Conservation (phyloP, 495 filamentous ascomycete genomes). For the Hypomontagnella monticulosa region DNA sequence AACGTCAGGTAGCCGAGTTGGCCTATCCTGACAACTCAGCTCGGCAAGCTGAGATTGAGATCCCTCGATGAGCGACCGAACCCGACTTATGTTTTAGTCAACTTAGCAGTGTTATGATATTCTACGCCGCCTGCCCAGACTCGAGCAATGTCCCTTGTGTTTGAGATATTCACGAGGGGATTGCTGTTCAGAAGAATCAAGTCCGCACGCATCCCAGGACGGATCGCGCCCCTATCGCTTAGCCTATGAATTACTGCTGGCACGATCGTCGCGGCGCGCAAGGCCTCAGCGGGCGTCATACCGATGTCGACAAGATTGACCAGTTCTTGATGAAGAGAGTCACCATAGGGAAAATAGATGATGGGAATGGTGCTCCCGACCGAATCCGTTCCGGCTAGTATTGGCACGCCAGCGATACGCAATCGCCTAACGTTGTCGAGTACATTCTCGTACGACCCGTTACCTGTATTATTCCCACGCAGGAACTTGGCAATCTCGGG, state of each 20-base stretch:
- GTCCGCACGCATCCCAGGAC: slow-evolving; percentile 51
- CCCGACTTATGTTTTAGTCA: neutral
- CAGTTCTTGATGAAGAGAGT: slow-evolving; percentile 43
- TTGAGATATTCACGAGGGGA: slow-evolving; percentile 51
- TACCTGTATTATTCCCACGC: slow-evolving; percentile 18
- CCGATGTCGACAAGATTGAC: slow-evolving; percentile 36
- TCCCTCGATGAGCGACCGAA: too few species aligned
- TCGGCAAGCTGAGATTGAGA: too few species aligned
- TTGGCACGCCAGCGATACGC: slow-evolving; percentile 43
- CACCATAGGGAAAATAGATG: slow-evolving; percentile 62
- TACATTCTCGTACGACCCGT: slow-evolving; percentile 37
- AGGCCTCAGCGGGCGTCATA: slow-evolving; percentile 40
- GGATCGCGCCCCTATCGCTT: slow-evolving; percentile 50
- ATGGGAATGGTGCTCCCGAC: slow-evolving; percentile 32
- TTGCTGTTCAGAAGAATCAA: slow-evolving; percentile 52
- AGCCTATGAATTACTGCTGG: slow-evolving; percentile 24
- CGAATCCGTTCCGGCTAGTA: slow-evolving; percentile 51
- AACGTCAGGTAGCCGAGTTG: too few species aligned
- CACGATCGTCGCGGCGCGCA: slow-evolving; percentile 41
- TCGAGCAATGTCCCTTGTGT: slow-evolving; percentile 44
- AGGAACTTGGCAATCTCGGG: slow-evolving; percentile 32
- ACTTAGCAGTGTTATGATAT: slow-evolving; percentile 27
- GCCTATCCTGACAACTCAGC: too few species aligned
- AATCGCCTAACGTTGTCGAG: slow-evolving; percentile 43
- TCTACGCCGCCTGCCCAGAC: slow-evolving; percentile 54